These are phyloP conservation scores for Fagopyrum tataricum DNA, from an alignment of 148 eudicot species.

Conservation along the genomic window DNA sequence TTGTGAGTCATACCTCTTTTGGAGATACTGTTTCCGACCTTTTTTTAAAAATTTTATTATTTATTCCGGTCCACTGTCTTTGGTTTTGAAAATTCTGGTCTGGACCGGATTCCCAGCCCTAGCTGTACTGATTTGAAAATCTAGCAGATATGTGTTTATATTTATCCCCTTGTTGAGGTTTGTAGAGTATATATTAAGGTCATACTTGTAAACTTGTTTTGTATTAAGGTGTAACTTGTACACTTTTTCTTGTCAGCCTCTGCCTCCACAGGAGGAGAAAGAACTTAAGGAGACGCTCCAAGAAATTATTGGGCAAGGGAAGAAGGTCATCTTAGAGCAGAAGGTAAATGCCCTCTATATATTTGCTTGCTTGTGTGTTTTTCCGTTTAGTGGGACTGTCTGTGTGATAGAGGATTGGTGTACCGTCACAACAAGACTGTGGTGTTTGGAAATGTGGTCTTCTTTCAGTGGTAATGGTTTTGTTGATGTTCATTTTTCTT, in stretches of 20 bases:
- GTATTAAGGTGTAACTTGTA: too few relatives aligned
- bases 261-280: slow-evolving; percentile 79
- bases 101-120: too few relatives aligned
- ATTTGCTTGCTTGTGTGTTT: neutral
- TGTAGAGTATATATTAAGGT: neutral
- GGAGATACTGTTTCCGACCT: neutral
- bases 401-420: neutral
- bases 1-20: slow-evolving; percentile 45
- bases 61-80: too few relatives aligned
- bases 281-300: slow-evolving; percentile 84
- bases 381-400: neutral
- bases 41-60: too few relatives aligned
- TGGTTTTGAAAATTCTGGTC: too few relatives aligned
- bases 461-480: neutral
- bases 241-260: slow-evolving; percentile 40
- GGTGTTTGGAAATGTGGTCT: neutral
- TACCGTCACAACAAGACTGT: neutral
- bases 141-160: neutral
- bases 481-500: neutral
- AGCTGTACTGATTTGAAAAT: neutral
- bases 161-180: neutral
- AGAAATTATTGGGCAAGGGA: slow-evolving; percentile 76
- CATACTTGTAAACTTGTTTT: too few relatives aligned
- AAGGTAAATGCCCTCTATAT: slow-evolving; percentile 36
- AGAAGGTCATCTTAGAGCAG: slow-evolving; percentile 64